A percentile compares a stretch with the other conserved stretches of the same genome.
Conservation (phyloP, 2,329 filamentous ascomycete species). For the Colletotrichum sp. region DNA sequence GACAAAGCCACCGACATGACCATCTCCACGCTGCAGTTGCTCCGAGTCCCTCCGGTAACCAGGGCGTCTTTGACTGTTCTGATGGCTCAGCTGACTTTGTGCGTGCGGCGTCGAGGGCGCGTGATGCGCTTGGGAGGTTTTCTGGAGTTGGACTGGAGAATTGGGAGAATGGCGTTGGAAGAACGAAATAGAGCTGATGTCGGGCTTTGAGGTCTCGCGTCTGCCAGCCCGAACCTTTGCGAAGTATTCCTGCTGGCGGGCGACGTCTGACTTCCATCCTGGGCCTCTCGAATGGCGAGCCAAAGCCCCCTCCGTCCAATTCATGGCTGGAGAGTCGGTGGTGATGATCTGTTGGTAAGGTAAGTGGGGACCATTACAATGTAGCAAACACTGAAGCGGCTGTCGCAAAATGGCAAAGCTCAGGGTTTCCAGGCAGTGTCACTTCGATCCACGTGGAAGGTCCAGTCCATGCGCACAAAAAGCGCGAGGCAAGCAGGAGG, state of each 20-base stretch:
- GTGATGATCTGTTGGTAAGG: background rate
- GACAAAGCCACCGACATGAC: background rate
- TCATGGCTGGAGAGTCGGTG: constrained; percentile 33
- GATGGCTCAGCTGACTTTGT: constrained; percentile 22
- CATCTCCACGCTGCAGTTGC: background rate
- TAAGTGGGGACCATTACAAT: background rate
- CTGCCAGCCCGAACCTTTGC: constrained; percentile 31
- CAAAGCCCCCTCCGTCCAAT: constrained; percentile 44
- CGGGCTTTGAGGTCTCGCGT: background rate
- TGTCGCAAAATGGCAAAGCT: background rate
- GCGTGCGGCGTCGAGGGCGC: constrained; percentile 5
- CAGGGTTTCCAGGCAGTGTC: background rate
- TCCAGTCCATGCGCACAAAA: background rate
- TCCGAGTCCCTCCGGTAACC: background rate
- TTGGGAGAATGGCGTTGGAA: constrained; percentile 20
- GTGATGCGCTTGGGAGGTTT: background rate
- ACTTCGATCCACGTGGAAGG: background rate
- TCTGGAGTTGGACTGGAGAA: background rate
- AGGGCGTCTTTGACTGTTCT: background rate
- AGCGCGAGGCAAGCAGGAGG: background rate
- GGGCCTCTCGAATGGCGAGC: constrained; percentile 38
- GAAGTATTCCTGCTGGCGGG: constrained; percentile 42
- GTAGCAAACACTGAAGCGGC: background rate
- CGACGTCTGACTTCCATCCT: constrained; percentile 33
- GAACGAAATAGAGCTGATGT: constrained; percentile 25